phyloP scores from a whole-genome alignment of 495 filamentous ascomycete genomes.

The Podospora appendiculata region DNA sequence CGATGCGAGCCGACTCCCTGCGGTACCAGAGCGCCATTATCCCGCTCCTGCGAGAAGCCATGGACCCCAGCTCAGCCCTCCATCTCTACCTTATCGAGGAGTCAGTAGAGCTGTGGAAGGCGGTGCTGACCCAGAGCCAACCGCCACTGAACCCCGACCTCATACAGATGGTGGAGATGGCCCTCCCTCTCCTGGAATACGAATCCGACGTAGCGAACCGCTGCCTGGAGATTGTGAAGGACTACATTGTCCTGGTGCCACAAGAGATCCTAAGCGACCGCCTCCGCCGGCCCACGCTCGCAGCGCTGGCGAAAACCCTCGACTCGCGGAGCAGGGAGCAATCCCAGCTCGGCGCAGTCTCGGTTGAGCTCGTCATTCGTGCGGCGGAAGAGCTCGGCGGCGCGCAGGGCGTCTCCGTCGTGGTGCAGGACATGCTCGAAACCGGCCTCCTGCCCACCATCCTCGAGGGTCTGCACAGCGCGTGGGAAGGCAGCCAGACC shows the following conservation, averaged over 20 bases:
- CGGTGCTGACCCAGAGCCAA: constrained; percentile 64
- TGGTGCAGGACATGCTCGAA: constrained; percentile 63
- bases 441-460: constrained; percentile 57
- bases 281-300: constrained; percentile 49
- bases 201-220: constrained; percentile 45
- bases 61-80: constrained; percentile 70
- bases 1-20: constrained; percentile 66
- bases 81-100: constrained; percentile 86
- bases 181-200: constrained; percentile 64
- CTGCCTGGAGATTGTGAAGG: constrained; percentile 58
- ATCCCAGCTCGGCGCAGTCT: constrained; percentile 54
- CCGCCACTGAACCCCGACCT: constrained; percentile 58
- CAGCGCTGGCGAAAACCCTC: constrained; percentile 51
- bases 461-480: constrained; percentile 61
- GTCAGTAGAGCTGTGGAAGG: constrained; percentile 78
- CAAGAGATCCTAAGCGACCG: constrained; percentile 59
- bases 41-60: constrained; percentile 69
- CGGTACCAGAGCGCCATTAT: constrained; percentile 67
- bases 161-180: constrained; percentile 54
- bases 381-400: constrained; percentile 62
- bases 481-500: constrained; percentile 65
- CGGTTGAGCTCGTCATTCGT: constrained; percentile 65
- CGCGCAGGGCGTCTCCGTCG: constrained; percentile 51
- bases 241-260: constrained; percentile 75
- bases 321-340: constrained; percentile 55